phyloP scores from a whole-genome alignment of 345 rosid genomes.

The Pugionium dolabratum region DNA sequence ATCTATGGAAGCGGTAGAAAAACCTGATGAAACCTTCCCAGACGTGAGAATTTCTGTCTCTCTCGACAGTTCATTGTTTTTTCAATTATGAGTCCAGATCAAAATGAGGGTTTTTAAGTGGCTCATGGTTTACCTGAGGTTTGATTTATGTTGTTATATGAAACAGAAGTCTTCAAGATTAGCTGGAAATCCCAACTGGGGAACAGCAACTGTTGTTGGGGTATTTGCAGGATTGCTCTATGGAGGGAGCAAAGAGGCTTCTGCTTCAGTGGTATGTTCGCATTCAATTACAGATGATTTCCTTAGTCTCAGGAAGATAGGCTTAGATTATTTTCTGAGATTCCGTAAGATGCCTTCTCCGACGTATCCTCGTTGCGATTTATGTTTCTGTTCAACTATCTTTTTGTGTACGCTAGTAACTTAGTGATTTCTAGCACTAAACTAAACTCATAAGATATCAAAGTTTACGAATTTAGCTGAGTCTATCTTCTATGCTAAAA shows the following conservation, averaged over 20 bases:
- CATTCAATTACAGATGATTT: conserved; percentile 4
- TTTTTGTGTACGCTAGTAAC: conserved; percentile 10
- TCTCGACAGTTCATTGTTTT: background rate
- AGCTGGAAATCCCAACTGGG: conserved; percentile 85
- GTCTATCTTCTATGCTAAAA: background rate
- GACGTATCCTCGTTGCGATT: background rate
- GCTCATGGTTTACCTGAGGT: conserved; percentile 15
- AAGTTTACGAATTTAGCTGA: conserved; percentile 6
- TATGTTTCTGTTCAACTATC: background rate
- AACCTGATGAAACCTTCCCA: conserved; percentile 38
- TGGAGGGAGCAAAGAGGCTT: conserved; percentile 95
- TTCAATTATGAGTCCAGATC: background rate
- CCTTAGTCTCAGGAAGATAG: conserved; percentile 9
- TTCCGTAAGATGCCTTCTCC: background rate
- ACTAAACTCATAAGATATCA: background rate
- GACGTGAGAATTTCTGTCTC: conserved; percentile 33
- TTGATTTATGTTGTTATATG: conserved; percentile 12
- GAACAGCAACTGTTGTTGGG: conserved; percentile 80
- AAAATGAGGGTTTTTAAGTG: conserved; percentile 1
- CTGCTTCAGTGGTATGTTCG: conserved; percentile 80
- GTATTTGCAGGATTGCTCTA: conserved; percentile 87
- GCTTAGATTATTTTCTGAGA: background rate
- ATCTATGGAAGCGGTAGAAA: conserved; percentile 44
- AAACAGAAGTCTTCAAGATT: conserved; percentile 54
- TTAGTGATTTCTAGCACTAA: background rate